A percentile compares a stretch with the other conserved stretches of the same genome.
Evolutionary conservation across 257 asterid genomes (phyloP).

Genomic region (Nicotiana obtusifolia): DNA sequence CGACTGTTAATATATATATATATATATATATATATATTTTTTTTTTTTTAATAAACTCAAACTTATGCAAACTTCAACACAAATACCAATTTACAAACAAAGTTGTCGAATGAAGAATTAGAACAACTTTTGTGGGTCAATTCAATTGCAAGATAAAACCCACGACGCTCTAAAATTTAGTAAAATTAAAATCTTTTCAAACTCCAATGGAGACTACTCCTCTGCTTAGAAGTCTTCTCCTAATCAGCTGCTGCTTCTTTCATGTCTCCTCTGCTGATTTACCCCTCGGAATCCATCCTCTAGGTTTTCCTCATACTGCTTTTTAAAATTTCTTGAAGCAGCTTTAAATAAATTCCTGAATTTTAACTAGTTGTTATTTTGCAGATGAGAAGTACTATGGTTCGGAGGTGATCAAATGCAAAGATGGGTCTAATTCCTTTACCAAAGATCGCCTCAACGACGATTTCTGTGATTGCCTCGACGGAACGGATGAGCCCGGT

Average conservation of each 20-base stretch:
- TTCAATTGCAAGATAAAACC: too few species aligned
- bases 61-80: too few species aligned
- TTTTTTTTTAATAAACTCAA: too few species aligned
- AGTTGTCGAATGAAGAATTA: too few species aligned
- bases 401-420: constrained; percentile 61
- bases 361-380: constrained; percentile 8
- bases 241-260: not conserved
- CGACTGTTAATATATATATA: too few species aligned
- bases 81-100: too few species aligned
- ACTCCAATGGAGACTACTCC: constrained; percentile 12
- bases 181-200: too few species aligned
- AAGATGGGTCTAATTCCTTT: constrained; percentile 75
- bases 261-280: constrained; percentile 27
- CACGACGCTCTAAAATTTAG: too few species aligned
- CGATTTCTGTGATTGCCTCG: constrained; percentile 79
- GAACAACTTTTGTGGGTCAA: too few species aligned
- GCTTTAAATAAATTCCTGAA: not conserved
- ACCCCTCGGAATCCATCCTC: constrained; percentile 67
- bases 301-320: constrained; percentile 35
- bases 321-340: not conserved
- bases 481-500: constrained; percentile 97
- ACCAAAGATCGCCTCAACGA: constrained; percentile 73
- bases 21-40: too few species aligned
- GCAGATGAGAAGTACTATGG: constrained; percentile 63
- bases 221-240: constrained; percentile 8